These are phyloP conservation scores for Exserohilum turcica DNA, from an alignment of 2,329 filamentous ascomycete species.

Conservation along the genomic window DNA sequence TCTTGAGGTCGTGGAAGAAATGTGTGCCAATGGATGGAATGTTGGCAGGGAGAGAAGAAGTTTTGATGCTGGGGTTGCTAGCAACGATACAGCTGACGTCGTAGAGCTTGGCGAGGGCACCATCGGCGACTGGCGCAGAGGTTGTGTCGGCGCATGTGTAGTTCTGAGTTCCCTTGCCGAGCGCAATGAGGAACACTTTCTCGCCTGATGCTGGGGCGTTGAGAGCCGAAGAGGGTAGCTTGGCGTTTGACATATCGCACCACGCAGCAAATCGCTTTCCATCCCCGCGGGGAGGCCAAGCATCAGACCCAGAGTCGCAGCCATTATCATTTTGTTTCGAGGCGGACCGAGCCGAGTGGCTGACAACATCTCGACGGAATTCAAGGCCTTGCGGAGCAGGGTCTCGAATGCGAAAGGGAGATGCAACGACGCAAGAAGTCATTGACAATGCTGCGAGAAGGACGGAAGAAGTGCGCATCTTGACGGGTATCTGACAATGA, in stretches of 20 bases:
- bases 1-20: constrained; percentile 74
- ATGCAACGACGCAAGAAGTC: constrained; percentile 31
- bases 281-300: too few species aligned
- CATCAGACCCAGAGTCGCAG: too few species aligned
- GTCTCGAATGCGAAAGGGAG: constrained; percentile 21
- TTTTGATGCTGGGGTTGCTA: constrained; percentile 23
- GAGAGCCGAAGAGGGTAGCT: constrained; percentile 36
- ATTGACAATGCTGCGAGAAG: constrained; percentile 28
- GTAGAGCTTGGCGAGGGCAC: constrained; percentile 48
- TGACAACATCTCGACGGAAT: constrained; percentile 24
- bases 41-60: constrained; percentile 33
- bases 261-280: not conserved
- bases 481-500: constrained; percentile 4
- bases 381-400: constrained; percentile 13
- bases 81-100: constrained; percentile 33
- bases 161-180: constrained; percentile 58
- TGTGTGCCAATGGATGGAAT: constrained; percentile 65
- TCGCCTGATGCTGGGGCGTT: constrained; percentile 31
- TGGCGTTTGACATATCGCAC: constrained; percentile 32
- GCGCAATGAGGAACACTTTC: constrained; percentile 51
- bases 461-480: constrained; percentile 31
- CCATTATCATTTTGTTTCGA: too few species aligned
- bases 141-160: constrained; percentile 51
- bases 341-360: not conserved
- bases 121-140: constrained; percentile 46